phyloP scores from a whole-genome alignment of 2,329 filamentous ascomycete species.

The Didymella sp. region DNA sequence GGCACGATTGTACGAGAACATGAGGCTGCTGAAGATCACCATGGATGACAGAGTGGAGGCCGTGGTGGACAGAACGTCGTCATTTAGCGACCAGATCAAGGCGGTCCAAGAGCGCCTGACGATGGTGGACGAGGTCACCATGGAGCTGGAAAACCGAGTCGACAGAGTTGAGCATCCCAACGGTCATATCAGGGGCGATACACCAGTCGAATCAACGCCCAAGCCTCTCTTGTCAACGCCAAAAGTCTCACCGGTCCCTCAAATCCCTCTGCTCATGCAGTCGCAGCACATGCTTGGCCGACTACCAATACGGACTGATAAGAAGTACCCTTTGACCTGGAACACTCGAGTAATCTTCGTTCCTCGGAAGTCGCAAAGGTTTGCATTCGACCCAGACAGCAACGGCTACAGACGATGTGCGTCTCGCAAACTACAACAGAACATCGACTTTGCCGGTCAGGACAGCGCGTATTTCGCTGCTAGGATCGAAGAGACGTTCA shows the following conservation, averaged over 20 bases:
- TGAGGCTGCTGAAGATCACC: slow-evolving; percentile 47
- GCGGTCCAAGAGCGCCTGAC: slow-evolving; percentile 46
- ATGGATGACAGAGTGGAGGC: slow-evolving; percentile 52
- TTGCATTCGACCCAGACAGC: slow-evolving; percentile 50
- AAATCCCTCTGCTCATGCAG: slow-evolving; percentile 40
- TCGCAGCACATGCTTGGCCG: slow-evolving; percentile 39
- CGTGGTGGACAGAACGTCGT: slow-evolving; percentile 50
- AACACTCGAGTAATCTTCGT: slow-evolving; percentile 49
- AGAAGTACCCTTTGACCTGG: slow-evolving; percentile 49
- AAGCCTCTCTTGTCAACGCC: slow-evolving; percentile 32
- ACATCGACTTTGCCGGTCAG: slow-evolving; percentile 47
- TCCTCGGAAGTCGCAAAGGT: slow-evolving; percentile 46
- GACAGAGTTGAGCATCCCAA: slow-evolving; percentile 43
- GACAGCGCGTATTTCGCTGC: slow-evolving; percentile 49
- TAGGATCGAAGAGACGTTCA: slow-evolving; percentile 47
- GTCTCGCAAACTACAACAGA: slow-evolving; percentile 50
- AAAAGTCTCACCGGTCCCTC: slow-evolving; percentile 37
- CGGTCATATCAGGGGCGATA: slow-evolving; percentile 38
- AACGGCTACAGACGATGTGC: slow-evolving; percentile 48
- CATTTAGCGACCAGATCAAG: slow-evolving; percentile 49
- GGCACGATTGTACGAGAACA: slow-evolving; percentile 49
- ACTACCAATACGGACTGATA: slow-evolving; percentile 49
- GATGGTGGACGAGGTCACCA: slow-evolving; percentile 50
- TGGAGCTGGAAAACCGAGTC: slow-evolving; percentile 50
- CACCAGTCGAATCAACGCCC: slow-evolving; percentile 41